phyloP scores from a whole-genome alignment of 108 stramenopile species.

The Conticribra guillardii region DNA sequence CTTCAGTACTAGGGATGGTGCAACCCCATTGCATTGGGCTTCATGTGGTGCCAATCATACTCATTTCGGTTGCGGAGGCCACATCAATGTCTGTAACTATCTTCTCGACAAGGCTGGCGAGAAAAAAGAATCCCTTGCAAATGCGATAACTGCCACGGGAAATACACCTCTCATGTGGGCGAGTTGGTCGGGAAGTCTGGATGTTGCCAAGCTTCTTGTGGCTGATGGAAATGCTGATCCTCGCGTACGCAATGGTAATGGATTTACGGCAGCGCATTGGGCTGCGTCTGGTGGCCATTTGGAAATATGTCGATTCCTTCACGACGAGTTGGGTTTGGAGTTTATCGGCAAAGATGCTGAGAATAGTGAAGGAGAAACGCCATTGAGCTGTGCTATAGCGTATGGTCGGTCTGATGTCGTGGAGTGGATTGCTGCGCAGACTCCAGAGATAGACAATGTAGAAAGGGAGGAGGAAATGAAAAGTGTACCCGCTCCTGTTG shows the following conservation, averaged over 20 bases:
- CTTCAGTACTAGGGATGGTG: conserved; percentile 33
- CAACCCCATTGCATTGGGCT: conserved; percentile 55
- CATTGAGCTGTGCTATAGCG: not conserved
- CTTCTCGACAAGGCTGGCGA: conserved; percentile 18
- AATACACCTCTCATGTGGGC: conserved; percentile 46
- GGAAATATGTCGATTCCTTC: not conserved
- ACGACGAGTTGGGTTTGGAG: not conserved
- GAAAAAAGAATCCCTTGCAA: conserved; percentile 17
- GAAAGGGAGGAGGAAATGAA: not conserved
- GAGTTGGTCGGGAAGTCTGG: conserved; percentile 29
- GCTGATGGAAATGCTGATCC: conserved; percentile 34
- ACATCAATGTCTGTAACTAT: conserved; percentile 10
- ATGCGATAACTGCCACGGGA: conserved; percentile 6
- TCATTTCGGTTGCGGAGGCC: conserved; percentile 27
- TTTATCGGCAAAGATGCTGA: not conserved
- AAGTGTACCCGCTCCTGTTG: not conserved
- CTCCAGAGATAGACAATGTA: not conserved
- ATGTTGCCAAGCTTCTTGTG: conserved; percentile 39
- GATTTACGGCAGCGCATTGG: conserved; percentile 21
- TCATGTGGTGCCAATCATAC: conserved; percentile 22
- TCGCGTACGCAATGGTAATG: conserved; percentile 14
- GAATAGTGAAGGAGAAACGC: not conserved
- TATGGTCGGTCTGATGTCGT: not conserved
- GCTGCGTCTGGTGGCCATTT: conserved; percentile 8
- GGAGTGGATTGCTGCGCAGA: not conserved